Base-by-base conservation (phyloP, 345 rosid genomes). In the Heritiera littoralis region DNA sequence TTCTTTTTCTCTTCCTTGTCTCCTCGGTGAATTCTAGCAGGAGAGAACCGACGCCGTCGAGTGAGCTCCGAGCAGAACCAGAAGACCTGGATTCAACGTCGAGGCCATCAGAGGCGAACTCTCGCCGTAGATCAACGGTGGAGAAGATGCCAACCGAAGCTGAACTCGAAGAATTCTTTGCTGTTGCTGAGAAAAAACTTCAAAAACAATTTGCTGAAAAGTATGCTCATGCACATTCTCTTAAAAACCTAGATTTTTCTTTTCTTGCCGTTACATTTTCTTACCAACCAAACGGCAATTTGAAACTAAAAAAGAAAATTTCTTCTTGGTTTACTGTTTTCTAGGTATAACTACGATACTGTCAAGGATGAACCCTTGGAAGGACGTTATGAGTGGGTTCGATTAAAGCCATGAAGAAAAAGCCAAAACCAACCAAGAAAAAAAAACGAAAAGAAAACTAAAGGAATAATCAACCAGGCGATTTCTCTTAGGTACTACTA, bases 341-440 rank as follows among this genome's bases (percentile, higher is more conserved):
- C 74, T 81, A 92, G 96, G 94, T 92, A 90, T 64, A 92, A 92
- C 76, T 92, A 83, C 76, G 93, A 92, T 79, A 81, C 89, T 10
- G 87, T 67, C 76, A 84, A 87, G 85, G 96, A 90, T 78, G 84
- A 85, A 82, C 91, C 96, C n/a, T 54, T 88, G 86, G 86, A 92
- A 78, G 96, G 96, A 77, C 91, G 94, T 58, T 90, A 86, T 88
- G 85, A 90, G 86, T 93, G 97, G 95, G 80, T 86, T 58, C 82
- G 81, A 60, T 43, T 89, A 78, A 85, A 84, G 52, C 86, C 81
- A 66, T 87, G 77, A 90, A 35, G 78, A 69, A 20, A 63, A 79
- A 20, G 77, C 63, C 49, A 66, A 40, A 66, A 20, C 60, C 64
- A 76, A 51, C 28, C 43, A 23, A 48, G 30, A 48, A 61, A 40